Evolutionary conservation across 345 rosid species (phyloP).

Genomic region (Gossypium rotundifolium): DNA sequence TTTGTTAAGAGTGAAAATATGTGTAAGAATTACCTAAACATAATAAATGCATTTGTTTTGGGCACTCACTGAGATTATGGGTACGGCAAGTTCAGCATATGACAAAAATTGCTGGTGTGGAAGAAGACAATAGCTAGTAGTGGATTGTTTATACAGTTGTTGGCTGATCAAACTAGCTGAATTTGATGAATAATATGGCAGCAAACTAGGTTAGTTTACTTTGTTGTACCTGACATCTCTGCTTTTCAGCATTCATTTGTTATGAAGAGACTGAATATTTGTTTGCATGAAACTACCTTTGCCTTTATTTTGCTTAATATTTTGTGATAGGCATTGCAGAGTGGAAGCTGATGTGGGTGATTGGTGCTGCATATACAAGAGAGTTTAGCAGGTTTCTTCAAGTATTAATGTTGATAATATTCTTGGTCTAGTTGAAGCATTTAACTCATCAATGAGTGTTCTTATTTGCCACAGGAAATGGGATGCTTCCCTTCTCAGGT

Average conservation of each 20-base stretch:
- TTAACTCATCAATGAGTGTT: constrained; percentile 8
- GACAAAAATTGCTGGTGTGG: background rate
- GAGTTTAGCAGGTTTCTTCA: constrained; percentile 14
- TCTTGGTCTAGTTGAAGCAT: constrained; percentile 18
- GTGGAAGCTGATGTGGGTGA: constrained; percentile 38
- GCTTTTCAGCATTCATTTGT: background rate
- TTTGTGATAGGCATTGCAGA: constrained; percentile 21
- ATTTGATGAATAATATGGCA: background rate
- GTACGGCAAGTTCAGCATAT: background rate
- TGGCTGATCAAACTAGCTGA: background rate
- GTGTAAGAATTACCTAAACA: background rate
- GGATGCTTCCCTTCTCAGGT: background rate
- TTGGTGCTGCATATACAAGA: constrained; percentile 11
- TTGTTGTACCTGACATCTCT: background rate
- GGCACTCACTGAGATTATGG: background rate
- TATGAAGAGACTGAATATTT: background rate
- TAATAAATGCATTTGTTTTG: background rate
- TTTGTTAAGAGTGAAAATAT: background rate
- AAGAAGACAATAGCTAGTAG: background rate
- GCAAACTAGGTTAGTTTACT: background rate
- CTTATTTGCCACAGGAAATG: constrained; percentile 1
- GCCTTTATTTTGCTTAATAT: too few relatives aligned
- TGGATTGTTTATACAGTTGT: background rate
- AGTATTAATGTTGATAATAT: constrained; percentile 22
- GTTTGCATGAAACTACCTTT: background rate